Base-by-base conservation (phyloP, 2,329 filamentous ascomycete genomes). In the Leptographium lundbergii region DNA sequence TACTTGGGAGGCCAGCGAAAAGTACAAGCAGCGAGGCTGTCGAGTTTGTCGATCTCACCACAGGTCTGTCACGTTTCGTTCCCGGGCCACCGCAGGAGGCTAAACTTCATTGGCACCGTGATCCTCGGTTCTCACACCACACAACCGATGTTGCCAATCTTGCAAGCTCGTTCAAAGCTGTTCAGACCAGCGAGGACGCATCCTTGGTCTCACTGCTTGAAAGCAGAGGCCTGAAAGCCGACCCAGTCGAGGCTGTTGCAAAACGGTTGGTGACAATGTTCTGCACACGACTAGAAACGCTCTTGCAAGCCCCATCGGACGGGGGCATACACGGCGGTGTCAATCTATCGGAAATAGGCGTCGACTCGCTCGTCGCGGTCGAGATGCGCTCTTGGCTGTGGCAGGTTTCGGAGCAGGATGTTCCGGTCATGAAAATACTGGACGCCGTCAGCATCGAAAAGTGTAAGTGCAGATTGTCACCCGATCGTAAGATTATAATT, bases 311-410 rank as follows among this genome's bases (percentile, higher is more conserved):
- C 2, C 62, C 63, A 0, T 63, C 66, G 6, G 67, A 67, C 5
- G 67, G 67, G 4, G 61, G 60, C 4, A 65, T 75, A 25, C 65
- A 65, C n/a, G 60, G 64, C 0, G 67, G 71, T 9, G 66, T 67
- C 56, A 71, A 66, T 57, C 60, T 75, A 10, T 60, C 62, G 2
- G 73, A 74, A 36, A 63, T 76, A 1, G 74, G 74, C 3, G 66
- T 74, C 5, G 73, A 76, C 63, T 74, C 73, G 9, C 67, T 77
- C 2, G 68, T 70, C 0, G 74, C 73, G 0, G 71, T 71, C 3
- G 69, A 72, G 70, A 72, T 77, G 2, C 71, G 76, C 1, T 65
- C 70, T 1, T 80, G 77, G 77, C 73, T 78, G 57, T 67, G 71
- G 58, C 75, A 74, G 62, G 66, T 70, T 19, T 54, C 76, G 0